These are phyloP conservation scores for Elongisporangium prolatum DNA, from an alignment of 352 stramenopile species.

Conservation along the genomic window DNA sequence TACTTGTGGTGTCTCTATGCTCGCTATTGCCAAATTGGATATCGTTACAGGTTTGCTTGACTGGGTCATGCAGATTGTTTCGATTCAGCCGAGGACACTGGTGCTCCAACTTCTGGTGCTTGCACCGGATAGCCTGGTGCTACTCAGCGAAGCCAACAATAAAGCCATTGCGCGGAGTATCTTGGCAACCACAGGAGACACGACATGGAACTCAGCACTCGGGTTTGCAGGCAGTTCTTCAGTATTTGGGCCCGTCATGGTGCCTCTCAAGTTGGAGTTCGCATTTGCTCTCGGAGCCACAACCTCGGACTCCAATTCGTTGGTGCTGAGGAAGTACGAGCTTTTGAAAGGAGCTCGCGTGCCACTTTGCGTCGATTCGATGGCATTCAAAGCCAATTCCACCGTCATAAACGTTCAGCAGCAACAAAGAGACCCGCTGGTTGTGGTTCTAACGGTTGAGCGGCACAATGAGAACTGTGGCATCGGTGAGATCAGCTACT, in stretches of 20 bases:
- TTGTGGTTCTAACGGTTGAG: constrained; percentile 19
- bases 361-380: constrained; percentile 11
- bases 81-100: not conserved
- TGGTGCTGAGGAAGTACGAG: not conserved
- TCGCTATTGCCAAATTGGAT: not conserved
- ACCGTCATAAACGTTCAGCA: constrained; percentile 16
- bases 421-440: constrained; percentile 5
- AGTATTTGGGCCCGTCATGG: not conserved
- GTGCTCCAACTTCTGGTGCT: not conserved
- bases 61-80: not conserved
- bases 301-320: not conserved
- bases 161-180: not conserved
- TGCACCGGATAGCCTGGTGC: not conserved
- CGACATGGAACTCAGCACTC: not conserved
- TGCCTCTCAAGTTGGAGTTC: not conserved
- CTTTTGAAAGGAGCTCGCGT: not conserved
- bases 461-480: constrained; percentile 1
- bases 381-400: constrained; percentile 12
- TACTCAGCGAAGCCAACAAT: not conserved
- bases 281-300: not conserved
- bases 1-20: not conserved
- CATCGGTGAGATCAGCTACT: not conserved
- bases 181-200: not conserved
- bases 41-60: not conserved
- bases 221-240: not conserved